Percentiles rank a stretch among this genome's conserved stretches.
Conservation (phyloP, 2,329 filamentous ascomycete species). For the Rugonectria rugulosa region DNA sequence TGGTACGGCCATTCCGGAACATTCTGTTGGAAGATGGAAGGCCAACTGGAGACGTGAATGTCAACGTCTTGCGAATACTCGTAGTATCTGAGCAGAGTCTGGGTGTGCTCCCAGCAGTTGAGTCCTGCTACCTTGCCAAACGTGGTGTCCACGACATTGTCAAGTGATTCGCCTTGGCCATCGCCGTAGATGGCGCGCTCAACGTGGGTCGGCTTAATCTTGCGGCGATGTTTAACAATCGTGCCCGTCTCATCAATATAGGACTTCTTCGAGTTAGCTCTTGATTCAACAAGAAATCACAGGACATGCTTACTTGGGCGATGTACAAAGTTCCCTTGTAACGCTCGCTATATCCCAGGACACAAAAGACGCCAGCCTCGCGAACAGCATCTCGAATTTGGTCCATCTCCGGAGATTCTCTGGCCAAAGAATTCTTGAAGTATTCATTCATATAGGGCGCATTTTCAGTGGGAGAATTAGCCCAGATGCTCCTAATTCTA, state of each 20-base stretch:
- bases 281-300: too few species aligned
- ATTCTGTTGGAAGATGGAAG: slow-evolving; percentile 30
- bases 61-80: slow-evolving; percentile 52
- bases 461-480: too few species aligned
- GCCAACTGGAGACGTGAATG: slow-evolving; percentile 59
- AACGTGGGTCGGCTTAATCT: slow-evolving; percentile 57
- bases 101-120: slow-evolving; percentile 58
- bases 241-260: slow-evolving; percentile 50
- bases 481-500: too few species aligned
- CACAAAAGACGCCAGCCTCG: slow-evolving; percentile 50
- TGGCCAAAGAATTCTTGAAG: too few species aligned
- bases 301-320: slow-evolving; percentile 59
- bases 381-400: slow-evolving; percentile 47
- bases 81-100: slow-evolving; percentile 56
- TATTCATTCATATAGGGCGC: too few species aligned
- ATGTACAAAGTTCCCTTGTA: slow-evolving; percentile 53
- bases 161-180: slow-evolving; percentile 59
- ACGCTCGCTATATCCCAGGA: slow-evolving; percentile 56
- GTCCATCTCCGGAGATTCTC: slow-evolving; percentile 50
- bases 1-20: slow-evolving; percentile 41
- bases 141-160: slow-evolving; percentile 16
- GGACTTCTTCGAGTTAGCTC: too few species aligned
- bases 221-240: slow-evolving; percentile 52
- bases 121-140: slow-evolving; percentile 52
- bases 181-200: slow-evolving; percentile 59